Percentiles rank a stretch among this genome's conserved stretches.
Evolutionary conservation across 2,329 filamentous ascomycete species (phyloP).

Genomic region (Venturia carpophila): DNA sequence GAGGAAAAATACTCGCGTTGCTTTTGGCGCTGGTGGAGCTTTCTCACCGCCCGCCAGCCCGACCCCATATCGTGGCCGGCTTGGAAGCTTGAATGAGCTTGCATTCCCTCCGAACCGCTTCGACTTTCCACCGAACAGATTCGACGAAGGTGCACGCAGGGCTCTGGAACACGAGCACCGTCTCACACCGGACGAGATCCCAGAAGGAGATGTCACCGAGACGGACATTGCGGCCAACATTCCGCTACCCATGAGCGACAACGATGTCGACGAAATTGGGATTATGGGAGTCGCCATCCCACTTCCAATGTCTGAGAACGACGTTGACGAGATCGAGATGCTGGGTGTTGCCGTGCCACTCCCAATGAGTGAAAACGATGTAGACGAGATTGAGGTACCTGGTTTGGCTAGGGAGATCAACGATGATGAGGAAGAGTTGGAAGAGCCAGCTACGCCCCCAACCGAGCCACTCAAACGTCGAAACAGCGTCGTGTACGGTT

Average conservation of each 20-base stretch:
- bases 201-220: constrained; percentile 39
- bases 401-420: constrained; percentile 62
- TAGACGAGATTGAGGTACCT: constrained; percentile 74
- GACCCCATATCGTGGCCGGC: constrained; percentile 1
- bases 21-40: neutral
- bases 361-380: constrained; percentile 57
- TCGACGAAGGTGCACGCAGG: constrained; percentile 24
- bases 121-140: constrained; percentile 21
- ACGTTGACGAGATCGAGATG: constrained; percentile 21
- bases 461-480: neutral
- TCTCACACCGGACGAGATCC: constrained; percentile 24
- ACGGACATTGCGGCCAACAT: constrained; percentile 49
- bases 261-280: constrained; percentile 74
- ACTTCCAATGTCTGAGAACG: constrained; percentile 46
- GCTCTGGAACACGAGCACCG: constrained; percentile 10
- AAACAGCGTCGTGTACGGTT: neutral
- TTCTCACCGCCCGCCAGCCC: constrained; percentile 7
- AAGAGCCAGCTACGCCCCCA: neutral
- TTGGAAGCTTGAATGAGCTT: constrained; percentile 16
- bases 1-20: constrained; percentile 70
- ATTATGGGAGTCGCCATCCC: constrained; percentile 63
- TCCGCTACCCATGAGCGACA: constrained; percentile 58
- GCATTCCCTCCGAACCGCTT: neutral
- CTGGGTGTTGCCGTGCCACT: constrained; percentile 47
- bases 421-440: constrained; percentile 31